Conservation (phyloP, 768 basidiomycete genomes). For the Hydnomerulius pinastri region DNA sequence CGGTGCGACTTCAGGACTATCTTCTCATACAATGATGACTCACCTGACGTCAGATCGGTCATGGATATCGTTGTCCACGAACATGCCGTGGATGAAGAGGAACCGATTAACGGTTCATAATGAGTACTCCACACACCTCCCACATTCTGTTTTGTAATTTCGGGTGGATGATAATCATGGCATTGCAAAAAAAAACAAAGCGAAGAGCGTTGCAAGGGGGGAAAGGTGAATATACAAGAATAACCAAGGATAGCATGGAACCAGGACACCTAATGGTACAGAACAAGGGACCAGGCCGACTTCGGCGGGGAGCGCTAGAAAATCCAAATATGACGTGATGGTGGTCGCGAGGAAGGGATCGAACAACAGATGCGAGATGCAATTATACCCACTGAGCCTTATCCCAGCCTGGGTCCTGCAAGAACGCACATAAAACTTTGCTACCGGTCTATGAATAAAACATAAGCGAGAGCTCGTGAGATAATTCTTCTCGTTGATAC, state of each 20-base stretch:
- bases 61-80: slow-evolving; percentile 78
- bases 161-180: background rate
- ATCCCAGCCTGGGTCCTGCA: slow-evolving; percentile 94
- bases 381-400: slow-evolving; percentile 72
- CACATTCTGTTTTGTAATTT: slow-evolving; percentile 8
- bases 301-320: slow-evolving; percentile 7
- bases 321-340: background rate
- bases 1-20: slow-evolving; percentile 45
- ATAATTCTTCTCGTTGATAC: background rate
- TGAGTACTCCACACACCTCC: slow-evolving; percentile 14
- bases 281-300: slow-evolving; percentile 9
- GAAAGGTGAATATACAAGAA: slow-evolving; percentile 27
- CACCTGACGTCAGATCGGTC: slow-evolving; percentile 53
- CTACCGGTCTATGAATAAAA: slow-evolving; percentile 91
- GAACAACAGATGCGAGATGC: background rate
- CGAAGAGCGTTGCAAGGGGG: slow-evolving; percentile 13
- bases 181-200: background rate
- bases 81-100: slow-evolving; percentile 8
- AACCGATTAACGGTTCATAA: slow-evolving; percentile 11
- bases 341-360: background rate
- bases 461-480: slow-evolving; percentile 1
- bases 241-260: slow-evolving; percentile 6
- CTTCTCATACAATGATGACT: background rate
- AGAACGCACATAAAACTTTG: slow-evolving; percentile 93
- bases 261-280: slow-evolving; percentile 23